Conservation (phyloP, 441 rosid species). For the Erysimum cheiri region DNA sequence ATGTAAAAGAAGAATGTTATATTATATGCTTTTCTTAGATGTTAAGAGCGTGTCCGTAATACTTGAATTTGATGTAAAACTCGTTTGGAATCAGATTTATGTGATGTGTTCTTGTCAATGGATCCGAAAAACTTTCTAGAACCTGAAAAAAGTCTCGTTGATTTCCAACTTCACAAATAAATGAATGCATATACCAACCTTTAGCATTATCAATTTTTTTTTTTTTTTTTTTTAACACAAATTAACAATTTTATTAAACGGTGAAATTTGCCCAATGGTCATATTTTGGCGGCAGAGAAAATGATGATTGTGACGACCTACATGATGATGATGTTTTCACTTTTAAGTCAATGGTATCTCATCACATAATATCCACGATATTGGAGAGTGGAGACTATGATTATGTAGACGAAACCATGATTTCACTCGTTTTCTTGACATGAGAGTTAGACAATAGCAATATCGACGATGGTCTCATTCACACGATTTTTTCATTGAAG, state of each 20-base stretch:
- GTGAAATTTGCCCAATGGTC: no score
- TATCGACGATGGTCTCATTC: no score
- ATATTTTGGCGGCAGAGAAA: not conserved
- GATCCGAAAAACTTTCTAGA: not conserved
- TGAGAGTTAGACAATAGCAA: no score
- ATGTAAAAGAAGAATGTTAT: constrained; percentile 31
- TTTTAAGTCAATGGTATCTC: no score
- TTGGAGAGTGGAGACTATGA: no score
- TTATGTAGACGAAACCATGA: no score
- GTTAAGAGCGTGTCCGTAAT: constrained; percentile 12
- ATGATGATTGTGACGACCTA: not conserved
- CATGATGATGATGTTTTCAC: no score
- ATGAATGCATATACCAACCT: not conserved
- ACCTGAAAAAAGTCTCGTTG: not conserved
- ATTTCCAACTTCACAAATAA: not conserved
- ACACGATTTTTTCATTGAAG: no score
- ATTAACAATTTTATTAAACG: not conserved
- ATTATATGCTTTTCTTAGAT: constrained; percentile 21
- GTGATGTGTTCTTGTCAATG: not conserved
- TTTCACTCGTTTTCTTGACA: no score
- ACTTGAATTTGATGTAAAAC: constrained; percentile 30
- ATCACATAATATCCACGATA: no score
- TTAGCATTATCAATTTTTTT: no score
- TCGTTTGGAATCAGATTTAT: constrained; percentile 18
- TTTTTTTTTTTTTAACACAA: no score